Evolutionary conservation across 306 rosid species (phyloP), one percentile per base, ranked within the genome.

Genomic region (Castanospermum australe): DNA sequence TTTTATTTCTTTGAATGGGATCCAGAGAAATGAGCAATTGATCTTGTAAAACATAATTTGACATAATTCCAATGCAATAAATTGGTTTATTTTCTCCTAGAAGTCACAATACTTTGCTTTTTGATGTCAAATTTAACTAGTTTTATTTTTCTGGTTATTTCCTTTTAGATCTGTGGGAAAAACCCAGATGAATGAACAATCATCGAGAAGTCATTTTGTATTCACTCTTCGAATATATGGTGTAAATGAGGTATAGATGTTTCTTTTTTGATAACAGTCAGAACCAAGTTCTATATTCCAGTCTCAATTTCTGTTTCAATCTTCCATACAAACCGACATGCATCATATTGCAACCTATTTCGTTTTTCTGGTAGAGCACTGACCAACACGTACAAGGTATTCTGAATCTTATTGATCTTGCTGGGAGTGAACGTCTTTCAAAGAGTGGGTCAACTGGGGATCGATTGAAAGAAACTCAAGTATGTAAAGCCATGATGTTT

Each of bases 381-480:
- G 99, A 93, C 45, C 98, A 93, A 89, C 92, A 95, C 85, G 99
- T 93, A 64, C 98, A 95, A 89, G 99, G 99, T 66, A 76, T 95
- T 54, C 80, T 95, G 77, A 95, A 95, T 81, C 95, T 95, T 67
- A 93, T 95, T 51, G 99, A 95, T 92, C 99, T 95, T 88, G 98
- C 99, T 41, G 99, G 99, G 41, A 95, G 99, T 6, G 99, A 95
- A 80, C 98, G 99, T 10, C 99, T 95, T 80, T 90, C 98, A 10
- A 95, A 93, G 86, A 95, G 99, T 69, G 98, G 98, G 4, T 95
- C 99, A 28, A 90, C 99, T 0, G 99, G 99, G 14, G 98, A 93
- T 42, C 90, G 99, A 76, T 84, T 95, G 78, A 93, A 84, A 86
- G 99, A 95, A 85, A 95, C 99, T 76, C 99, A 95, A 72, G 99